These are phyloP conservation scores for Stephania yunnanensis DNA, from an alignment of 164 flowering plant species.

Conservation along the genomic window DNA sequence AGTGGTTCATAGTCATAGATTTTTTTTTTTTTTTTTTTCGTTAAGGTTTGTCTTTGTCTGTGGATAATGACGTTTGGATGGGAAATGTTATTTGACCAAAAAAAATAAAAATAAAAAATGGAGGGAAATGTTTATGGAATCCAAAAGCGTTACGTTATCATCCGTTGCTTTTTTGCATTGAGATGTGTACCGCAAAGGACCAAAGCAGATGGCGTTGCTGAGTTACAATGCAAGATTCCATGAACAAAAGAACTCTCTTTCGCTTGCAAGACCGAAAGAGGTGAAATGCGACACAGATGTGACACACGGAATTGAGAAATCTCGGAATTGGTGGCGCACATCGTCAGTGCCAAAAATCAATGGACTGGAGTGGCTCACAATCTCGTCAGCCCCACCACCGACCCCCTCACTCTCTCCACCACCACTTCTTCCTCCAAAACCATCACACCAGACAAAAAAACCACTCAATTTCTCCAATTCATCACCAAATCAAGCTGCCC, in stretches of 20 bases:
- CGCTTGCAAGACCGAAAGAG: not conserved
- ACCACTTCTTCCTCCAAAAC: conserved; percentile 2
- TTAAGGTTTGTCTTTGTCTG: no score
- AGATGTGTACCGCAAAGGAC: no score
- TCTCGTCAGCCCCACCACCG: conserved; percentile 17
- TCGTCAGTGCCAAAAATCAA: not conserved
- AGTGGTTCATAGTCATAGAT: no score
- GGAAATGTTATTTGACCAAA: no score
- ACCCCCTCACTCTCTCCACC: not conserved
- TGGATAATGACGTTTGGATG: no score
- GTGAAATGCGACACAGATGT: not conserved
- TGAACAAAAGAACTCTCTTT: not conserved
- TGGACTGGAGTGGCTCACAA: conserved; percentile 27
- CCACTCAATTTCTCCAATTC: not conserved
- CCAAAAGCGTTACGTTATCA: no score
- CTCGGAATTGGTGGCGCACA: conserved; percentile 9
- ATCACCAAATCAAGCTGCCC: not conserved
- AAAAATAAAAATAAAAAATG: no score
- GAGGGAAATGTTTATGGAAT: no score
- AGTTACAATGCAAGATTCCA: no score
- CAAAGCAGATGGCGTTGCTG: no score
- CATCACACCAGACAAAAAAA: not conserved
- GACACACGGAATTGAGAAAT: conserved; percentile 20
- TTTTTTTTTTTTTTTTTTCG: no score
- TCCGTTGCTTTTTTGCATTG: no score